Percentiles rank a stretch among this genome's conserved stretches.
These are phyloP conservation scores for Geotrichum restrictum DNA, from an alignment of 1,139 yeast species.

Conservation along the genomic window DNA sequence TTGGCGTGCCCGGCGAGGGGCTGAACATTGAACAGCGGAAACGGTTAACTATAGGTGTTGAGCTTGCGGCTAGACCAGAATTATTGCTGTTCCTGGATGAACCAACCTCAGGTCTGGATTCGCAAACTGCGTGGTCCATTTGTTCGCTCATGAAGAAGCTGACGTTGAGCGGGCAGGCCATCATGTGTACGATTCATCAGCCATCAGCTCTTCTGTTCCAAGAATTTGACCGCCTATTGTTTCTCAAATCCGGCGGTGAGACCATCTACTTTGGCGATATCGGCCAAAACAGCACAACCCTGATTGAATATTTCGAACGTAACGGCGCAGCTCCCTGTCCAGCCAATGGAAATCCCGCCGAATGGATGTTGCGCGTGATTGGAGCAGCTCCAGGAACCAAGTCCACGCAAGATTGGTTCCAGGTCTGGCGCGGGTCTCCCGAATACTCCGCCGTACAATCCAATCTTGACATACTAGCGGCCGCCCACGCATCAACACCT, in stretches of 20 bases:
- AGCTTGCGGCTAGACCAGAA: conserved; percentile 82
- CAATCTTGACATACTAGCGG: conserved; percentile 31
- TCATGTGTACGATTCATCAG: conserved; percentile 78
- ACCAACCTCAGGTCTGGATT: conserved; percentile 89
- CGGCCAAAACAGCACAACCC: conserved; percentile 57
- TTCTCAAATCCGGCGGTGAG: conserved; percentile 68
- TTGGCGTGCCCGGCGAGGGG: conserved; percentile 73
- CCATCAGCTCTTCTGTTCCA: conserved; percentile 75
- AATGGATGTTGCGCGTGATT: conserved; percentile 76
- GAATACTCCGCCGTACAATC: conserved; percentile 47
- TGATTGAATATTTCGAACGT: conserved; percentile 64
- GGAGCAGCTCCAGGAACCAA: conserved; percentile 78
- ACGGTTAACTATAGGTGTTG: conserved; percentile 81
- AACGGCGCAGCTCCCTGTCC: conserved; percentile 68
- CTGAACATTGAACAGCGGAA: conserved; percentile 83
- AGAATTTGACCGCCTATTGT: conserved; percentile 70
- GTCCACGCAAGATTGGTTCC: conserved; percentile 59
- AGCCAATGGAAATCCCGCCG: conserved; percentile 69
- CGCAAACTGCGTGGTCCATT: conserved; percentile 88
- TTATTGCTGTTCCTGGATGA: conserved; percentile 79
- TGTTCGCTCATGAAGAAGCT: conserved; percentile 70
- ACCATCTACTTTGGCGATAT: conserved; percentile 80
- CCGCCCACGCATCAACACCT: conserved; percentile 11
- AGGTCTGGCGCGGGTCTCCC: conserved; percentile 60
- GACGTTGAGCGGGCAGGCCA: conserved; percentile 76